A percentile compares a stretch with the other conserved stretches of the same genome.
Conservation (phyloP, 768 basidiomycete species). For the Boletus reticuloceps region DNA sequence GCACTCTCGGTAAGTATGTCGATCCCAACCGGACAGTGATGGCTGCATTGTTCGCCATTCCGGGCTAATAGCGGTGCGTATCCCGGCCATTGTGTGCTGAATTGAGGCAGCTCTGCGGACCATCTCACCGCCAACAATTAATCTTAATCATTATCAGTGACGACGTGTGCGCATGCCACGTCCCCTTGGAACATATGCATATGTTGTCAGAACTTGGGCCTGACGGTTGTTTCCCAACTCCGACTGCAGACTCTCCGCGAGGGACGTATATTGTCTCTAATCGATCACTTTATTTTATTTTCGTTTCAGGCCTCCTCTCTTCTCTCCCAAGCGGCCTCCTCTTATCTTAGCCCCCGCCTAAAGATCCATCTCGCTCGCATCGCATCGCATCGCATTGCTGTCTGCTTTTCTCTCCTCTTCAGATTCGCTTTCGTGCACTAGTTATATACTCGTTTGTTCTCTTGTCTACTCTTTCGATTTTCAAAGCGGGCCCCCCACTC, state of each 20-base stretch:
- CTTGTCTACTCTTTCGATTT: constrained; percentile 23
- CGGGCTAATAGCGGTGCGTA: constrained; percentile 20
- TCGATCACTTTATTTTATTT: constrained; percentile 25
- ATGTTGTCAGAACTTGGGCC: constrained; percentile 18
- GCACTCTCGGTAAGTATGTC: constrained; percentile 8
- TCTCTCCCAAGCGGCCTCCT: constrained; percentile 11
- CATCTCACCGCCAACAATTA: neutral
- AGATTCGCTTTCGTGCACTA: constrained; percentile 30
- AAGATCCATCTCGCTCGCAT: constrained; percentile 30
- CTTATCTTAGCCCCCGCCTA: constrained; percentile 33
- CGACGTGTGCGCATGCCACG: neutral
- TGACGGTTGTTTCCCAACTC: constrained; percentile 29
- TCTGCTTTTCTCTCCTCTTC: constrained; percentile 20
- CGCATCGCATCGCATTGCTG: constrained; percentile 36
- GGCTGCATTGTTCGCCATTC: constrained; percentile 30
- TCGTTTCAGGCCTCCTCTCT: constrained; percentile 24
- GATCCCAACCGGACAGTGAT: constrained; percentile 11
- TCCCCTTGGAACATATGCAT: neutral
- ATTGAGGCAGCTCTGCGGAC: constrained; percentile 13
- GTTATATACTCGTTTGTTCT: constrained; percentile 25
- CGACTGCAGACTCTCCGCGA: constrained; percentile 32
- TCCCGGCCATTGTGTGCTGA: constrained; percentile 25
- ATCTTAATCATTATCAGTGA: no score
- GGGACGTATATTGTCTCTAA: constrained; percentile 23
- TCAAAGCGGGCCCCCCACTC: constrained; percentile 16